Evolutionary conservation across 441 rosid species (phyloP).

Genomic region (Erysimum cheiri): DNA sequence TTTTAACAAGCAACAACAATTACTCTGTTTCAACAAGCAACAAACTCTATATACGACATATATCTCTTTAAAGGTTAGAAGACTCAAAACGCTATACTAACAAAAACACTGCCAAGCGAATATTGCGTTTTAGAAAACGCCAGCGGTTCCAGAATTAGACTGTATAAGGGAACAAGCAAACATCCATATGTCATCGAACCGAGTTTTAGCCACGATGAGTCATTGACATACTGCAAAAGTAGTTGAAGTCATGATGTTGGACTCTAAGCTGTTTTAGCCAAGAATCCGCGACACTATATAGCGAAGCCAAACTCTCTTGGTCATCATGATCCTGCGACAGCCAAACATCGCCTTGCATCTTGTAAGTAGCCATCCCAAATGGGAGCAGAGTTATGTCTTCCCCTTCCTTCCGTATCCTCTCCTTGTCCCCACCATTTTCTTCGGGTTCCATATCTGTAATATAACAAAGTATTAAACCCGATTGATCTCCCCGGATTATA

Average conservation of each 20-base stretch:
- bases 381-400: constrained; percentile 70
- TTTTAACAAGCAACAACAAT: constrained; percentile 22
- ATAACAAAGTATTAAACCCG: not conserved
- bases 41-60: constrained; percentile 38
- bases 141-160: constrained; percentile 27
- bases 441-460: constrained; percentile 70
- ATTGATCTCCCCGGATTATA: not conserved
- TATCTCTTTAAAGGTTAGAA: constrained; percentile 36
- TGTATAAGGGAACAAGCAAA: constrained; percentile 1
- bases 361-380: constrained; percentile 92
- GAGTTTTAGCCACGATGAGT: constrained; percentile 60
- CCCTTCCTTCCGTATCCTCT: constrained; percentile 56
- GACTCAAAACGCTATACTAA: constrained; percentile 43
- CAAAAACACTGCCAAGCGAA: constrained; percentile 33
- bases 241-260: constrained; percentile 95
- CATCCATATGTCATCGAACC: constrained; percentile 2
- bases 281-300: constrained; percentile 93
- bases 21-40: constrained; percentile 42
- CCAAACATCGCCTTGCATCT: constrained; percentile 97
- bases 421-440: constrained; percentile 58
- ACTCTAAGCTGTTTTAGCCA: constrained; percentile 97
- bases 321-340: constrained; percentile 68
- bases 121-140: constrained; percentile 24
- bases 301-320: constrained; percentile 78
- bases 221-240: constrained; percentile 63